Evolutionary conservation across 1,139 yeast species (phyloP).

Genomic region (Geotrichum carabidarum): DNA sequence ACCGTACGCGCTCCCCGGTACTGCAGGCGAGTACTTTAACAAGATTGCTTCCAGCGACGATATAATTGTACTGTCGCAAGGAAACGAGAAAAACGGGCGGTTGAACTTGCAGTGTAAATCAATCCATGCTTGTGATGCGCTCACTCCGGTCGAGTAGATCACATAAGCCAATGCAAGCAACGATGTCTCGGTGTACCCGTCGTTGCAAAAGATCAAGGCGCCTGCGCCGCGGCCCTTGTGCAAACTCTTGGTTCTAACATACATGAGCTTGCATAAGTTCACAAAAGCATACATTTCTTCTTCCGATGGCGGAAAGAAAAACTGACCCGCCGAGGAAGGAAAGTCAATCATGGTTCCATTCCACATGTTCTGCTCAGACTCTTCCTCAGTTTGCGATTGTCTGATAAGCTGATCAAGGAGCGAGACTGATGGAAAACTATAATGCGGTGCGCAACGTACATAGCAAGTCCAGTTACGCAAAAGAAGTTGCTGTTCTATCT

Average conservation of each 20-base stretch:
- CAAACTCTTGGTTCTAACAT: conserved; percentile 28
- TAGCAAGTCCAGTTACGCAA: conserved; percentile 36
- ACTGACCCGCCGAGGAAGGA: conserved; percentile 66
- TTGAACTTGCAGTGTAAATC: conserved; percentile 58
- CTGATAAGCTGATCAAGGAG: conserved; percentile 30
- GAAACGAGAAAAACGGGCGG: conserved; percentile 80
- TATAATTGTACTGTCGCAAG: conserved; percentile 63
- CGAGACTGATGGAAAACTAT: conserved; percentile 46
- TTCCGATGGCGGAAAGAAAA: conserved; percentile 26
- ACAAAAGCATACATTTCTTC: conserved; percentile 28
- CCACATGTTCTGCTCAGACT: conserved; percentile 3
- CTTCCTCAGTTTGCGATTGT: conserved; percentile 22
- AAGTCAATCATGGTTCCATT: conserved; percentile 44
- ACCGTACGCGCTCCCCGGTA: conserved; percentile 17
- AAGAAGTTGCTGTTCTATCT: conserved; percentile 3
- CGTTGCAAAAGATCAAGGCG: conserved; percentile 66
- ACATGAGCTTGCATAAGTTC: conserved; percentile 35
- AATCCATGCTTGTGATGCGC: conserved; percentile 48
- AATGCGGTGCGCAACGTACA: conserved; percentile 48
- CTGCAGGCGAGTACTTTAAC: conserved; percentile 50
- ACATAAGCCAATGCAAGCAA: conserved; percentile 63
- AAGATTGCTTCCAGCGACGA: conserved; percentile 60
- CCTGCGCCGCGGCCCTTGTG: conserved; percentile 27
- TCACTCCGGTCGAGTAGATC: conserved; percentile 57
- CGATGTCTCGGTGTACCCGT: conserved; percentile 90